Conservation (phyloP, 768 basidiomycete genomes). For the Clitopilus hobsonii region DNA sequence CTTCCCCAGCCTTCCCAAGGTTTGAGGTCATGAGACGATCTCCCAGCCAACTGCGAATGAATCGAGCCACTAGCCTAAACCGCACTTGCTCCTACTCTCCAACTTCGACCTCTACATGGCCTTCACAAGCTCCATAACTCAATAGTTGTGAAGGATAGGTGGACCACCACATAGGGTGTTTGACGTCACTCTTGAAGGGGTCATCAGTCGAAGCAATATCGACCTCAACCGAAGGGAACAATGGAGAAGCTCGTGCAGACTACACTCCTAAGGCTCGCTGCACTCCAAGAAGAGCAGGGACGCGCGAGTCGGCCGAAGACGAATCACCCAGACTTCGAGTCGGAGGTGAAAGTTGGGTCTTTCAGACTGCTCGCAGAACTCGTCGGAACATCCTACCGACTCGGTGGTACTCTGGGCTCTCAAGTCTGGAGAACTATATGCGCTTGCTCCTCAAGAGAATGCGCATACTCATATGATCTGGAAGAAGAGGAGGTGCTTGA, state of each 20-base stretch:
- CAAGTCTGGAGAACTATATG: neutral
- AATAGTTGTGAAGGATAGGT: neutral
- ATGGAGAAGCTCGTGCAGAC: neutral
- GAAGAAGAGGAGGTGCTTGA: neutral
- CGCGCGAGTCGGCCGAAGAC: neutral
- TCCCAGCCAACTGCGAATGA: neutral
- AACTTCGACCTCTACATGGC: neutral
- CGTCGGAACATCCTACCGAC: neutral
- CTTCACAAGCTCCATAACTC: neutral
- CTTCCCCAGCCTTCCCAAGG: too few species aligned
- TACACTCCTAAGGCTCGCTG: neutral
- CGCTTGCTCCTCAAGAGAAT: neutral
- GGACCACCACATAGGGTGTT: neutral
- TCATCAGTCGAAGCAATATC: neutral
- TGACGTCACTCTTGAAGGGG: neutral
- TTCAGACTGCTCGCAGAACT: neutral
- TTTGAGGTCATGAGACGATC: neutral
- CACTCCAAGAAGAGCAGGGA: neutral
- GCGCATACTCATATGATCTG: too few species aligned
- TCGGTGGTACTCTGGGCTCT: neutral
- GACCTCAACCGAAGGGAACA: neutral
- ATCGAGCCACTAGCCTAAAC: neutral
- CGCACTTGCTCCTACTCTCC: neutral
- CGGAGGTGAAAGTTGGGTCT: neutral
- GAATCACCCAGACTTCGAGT: neutral